Evolutionary conservation across 192 early-diverging fungal genomes (phyloP).

Genomic region (Dissophora ornata): DNA sequence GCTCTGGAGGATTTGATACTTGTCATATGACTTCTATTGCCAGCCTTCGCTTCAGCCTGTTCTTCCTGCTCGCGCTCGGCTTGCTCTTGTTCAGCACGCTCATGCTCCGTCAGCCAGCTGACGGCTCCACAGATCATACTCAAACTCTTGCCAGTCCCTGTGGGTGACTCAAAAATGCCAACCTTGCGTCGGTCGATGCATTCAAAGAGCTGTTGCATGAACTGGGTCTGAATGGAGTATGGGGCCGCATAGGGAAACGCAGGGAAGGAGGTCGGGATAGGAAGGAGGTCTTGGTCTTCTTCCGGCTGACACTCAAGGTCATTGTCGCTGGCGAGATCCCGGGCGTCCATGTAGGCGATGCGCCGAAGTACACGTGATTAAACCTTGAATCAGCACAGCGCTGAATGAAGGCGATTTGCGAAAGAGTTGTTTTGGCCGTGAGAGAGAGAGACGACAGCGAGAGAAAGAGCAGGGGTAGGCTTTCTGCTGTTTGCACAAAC

Average conservation of each 20-base stretch:
- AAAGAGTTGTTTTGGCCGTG: too few species aligned
- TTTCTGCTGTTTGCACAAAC: too few species aligned
- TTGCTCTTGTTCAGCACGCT: constrained; percentile 23
- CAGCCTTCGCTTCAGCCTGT: not conserved
- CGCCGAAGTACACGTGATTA: too few species aligned
- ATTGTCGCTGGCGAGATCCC: not conserved
- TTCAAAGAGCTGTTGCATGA: constrained; percentile 81
- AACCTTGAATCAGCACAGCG: too few species aligned
- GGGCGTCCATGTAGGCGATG: not conserved
- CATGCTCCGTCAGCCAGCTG: constrained; percentile 80
- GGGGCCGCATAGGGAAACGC: constrained; percentile 59
- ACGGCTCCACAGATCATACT: constrained; percentile 88
- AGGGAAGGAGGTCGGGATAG: constrained; percentile 32
- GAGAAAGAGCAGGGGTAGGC: too few species aligned
- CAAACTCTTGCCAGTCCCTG: constrained; percentile 94
- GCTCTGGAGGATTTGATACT: not conserved
- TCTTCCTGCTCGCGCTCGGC: constrained; percentile 4
- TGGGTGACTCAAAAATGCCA: constrained; percentile 91
- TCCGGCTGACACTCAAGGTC: not conserved
- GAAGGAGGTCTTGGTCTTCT: constrained; percentile 8
- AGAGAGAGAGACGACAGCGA: too few species aligned
- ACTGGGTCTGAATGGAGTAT: constrained; percentile 79
- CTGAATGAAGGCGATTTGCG: too few species aligned
- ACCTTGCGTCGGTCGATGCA: constrained; percentile 75
- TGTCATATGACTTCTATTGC: not conserved